Evolutionary conservation across 768 basidiomycete species (phyloP), one percentile per base, ranked within the genome.

Genomic region (Mycena capillaripes): DNA sequence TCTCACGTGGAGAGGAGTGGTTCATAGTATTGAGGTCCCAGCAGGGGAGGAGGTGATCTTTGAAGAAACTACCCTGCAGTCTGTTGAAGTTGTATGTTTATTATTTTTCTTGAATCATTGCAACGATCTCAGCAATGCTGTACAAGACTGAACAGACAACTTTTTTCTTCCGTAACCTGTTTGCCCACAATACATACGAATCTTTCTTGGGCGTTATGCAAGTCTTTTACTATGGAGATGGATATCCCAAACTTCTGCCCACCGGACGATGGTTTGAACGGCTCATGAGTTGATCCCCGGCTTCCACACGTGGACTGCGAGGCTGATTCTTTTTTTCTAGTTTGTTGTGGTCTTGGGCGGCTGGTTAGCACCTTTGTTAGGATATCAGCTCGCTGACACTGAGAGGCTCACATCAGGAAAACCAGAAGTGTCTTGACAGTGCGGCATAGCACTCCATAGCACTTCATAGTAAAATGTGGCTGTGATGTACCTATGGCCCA

Each of bases 41-140:
- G n/a, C n/a, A 0, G 66, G 57, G 56, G 66, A 66, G 55, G 65
- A 66, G 53, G 4, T 27, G 5, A 46, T 57, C 12, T 0, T 66
- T 12, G 65, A 66, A 23, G 66, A 67, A 57, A 40, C 36, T 12
- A 19, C 66, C 2, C 2, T 23, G 8, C 55, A 27, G 48, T 8
- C 1, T 6, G 65, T 58, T 27, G 17, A 30, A 21, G 65, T 66
- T 25, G n/a, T n/a, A 7, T 23, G 25, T 55, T 10, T 12, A 48
- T 5, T 25, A 4, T 59, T 21, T n/a, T 27, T 46, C 21, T 4
- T 23, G 9, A n/a, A 46, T 58, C n/a, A n/a, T n/a, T 23, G 29
- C 19, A 9, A n/a, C n/a, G 36, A 44, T 34, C 44, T 40, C n/a
- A n/a, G n/a, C n/a, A 61, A 44, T 23, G n/a, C 44, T 34, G 27